Percentiles rank a stretch among this genome's conserved stretches.
Evolutionary conservation across 768 basidiomycete genomes (phyloP).

Genomic region (Gymnopilus junonius): DNA sequence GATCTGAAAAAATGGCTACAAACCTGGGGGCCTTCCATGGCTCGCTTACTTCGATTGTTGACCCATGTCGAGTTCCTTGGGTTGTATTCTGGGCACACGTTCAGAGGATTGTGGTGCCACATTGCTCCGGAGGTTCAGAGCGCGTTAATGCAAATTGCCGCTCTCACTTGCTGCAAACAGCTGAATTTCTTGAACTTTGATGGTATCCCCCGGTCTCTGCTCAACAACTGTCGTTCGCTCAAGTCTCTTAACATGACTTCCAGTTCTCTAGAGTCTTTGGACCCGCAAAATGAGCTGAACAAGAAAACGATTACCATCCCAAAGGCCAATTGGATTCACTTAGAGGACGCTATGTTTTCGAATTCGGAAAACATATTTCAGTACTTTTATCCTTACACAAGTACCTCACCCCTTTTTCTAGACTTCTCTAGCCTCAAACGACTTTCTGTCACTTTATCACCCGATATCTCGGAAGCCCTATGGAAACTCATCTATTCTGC

Average conservation of each 20-base stretch:
- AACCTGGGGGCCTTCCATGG: too few relatives aligned
- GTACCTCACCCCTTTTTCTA: background rate
- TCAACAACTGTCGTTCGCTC: background rate
- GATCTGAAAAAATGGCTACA: too few relatives aligned
- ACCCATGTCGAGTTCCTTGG: too few relatives aligned
- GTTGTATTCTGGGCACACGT: too few relatives aligned
- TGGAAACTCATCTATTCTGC: background rate
- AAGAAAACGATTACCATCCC: too few relatives aligned
- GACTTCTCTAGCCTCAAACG: background rate
- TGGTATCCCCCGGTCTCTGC: background rate
- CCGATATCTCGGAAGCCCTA: background rate
- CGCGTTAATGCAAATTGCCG: background rate
- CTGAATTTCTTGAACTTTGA: background rate
- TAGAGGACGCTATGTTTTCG: background rate
- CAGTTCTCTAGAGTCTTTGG: background rate
- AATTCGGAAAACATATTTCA: background rate
- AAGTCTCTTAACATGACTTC: background rate
- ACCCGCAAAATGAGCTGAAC: background rate
- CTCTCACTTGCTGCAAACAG: background rate
- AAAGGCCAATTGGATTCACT: background rate
- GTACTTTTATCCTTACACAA: background rate
- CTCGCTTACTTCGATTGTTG: too few relatives aligned
- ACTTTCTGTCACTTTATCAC: background rate
- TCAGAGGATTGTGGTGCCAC: too few relatives aligned
- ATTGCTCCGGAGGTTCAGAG: background rate